A percentile compares a stretch with the other conserved stretches of the same genome.
Conservation (phyloP, 1,139 yeast species). For the Blastobotrys illinoisensis region DNA sequence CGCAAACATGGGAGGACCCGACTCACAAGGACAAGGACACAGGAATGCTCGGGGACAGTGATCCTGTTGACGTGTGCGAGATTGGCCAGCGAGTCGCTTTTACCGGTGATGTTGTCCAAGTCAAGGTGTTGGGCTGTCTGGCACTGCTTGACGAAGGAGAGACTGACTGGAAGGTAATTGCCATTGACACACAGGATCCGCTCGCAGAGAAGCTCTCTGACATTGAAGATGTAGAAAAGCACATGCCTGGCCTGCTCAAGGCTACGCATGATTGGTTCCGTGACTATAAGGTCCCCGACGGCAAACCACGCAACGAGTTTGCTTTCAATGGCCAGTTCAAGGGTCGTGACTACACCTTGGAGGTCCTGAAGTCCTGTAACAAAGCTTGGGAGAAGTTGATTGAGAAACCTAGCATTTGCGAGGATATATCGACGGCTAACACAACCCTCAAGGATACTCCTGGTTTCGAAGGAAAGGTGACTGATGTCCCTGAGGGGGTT, state of each 20-base stretch:
- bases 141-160: constrained; percentile 90
- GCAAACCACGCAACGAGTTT: constrained; percentile 80
- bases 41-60: constrained; percentile 65
- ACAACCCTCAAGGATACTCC: constrained; percentile 11
- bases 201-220: constrained; percentile 66
- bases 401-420: constrained; percentile 39
- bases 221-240: constrained; percentile 67
- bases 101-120: constrained; percentile 75
- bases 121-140: constrained; percentile 78
- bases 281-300: constrained; percentile 86
- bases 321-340: constrained; percentile 82
- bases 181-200: constrained; percentile 69
- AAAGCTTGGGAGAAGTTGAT: constrained; percentile 69
- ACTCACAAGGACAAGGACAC: constrained; percentile 62
- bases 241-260: constrained; percentile 75
- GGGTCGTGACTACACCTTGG: constrained; percentile 66
- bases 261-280: constrained; percentile 89
- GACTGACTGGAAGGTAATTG: constrained; percentile 90
- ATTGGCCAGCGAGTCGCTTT: constrained; percentile 68
- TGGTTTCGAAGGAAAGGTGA: constrained; percentile 1
- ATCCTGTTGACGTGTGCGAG: constrained; percentile 88
- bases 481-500: neutral
- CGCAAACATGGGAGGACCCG: constrained; percentile 95
- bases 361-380: constrained; percentile 62
- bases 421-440: constrained; percentile 4